phyloP scores from a whole-genome alignment of 2,329 filamentous ascomycete species.

The Verticillium nonalfalfae region DNA sequence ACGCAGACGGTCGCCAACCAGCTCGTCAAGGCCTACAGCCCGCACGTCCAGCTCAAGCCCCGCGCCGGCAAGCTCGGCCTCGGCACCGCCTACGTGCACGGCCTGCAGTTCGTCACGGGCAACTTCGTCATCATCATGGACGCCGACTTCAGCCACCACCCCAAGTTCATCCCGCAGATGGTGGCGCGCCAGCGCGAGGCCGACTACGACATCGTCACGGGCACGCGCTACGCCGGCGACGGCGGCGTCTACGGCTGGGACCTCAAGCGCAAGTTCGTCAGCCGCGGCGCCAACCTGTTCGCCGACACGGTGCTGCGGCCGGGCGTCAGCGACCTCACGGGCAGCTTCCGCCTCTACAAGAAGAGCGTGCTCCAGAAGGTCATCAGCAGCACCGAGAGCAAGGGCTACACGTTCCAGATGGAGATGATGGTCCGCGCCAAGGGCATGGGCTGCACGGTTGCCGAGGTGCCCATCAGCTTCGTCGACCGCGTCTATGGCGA shows the following conservation, averaged over 20 bases:
- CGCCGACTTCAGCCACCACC: slow-evolving; percentile 98
- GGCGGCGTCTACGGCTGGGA: slow-evolving; percentile 97
- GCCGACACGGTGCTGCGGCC: slow-evolving; percentile 91
- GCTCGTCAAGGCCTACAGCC: slow-evolving; percentile 77
- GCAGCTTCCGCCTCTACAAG: slow-evolving; percentile 93
- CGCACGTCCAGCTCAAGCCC: slow-evolving; percentile 76
- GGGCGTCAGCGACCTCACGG: slow-evolving; percentile 91
- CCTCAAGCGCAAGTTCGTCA: slow-evolving; percentile 80
- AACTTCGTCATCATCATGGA: slow-evolving; percentile 99
- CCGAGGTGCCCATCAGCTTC: slow-evolving; percentile 93
- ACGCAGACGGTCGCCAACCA: slow-evolving; percentile 88
- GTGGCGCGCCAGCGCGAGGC: slow-evolving; percentile 69
- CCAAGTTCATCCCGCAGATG: slow-evolving; percentile 97
- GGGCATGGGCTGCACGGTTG: slow-evolving; percentile 88
- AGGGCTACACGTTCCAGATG: slow-evolving; percentile 99
- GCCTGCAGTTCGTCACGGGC: slow-evolving; percentile 80
- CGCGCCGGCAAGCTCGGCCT: slow-evolving; percentile 95
- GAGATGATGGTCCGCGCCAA: slow-evolving; percentile 98
- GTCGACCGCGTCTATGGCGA: slow-evolving; percentile 94
- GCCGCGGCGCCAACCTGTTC: slow-evolving; percentile 86
- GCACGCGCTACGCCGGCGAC: slow-evolving; percentile 84
- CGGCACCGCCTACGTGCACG: slow-evolving; percentile 93
- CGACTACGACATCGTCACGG: slow-evolving; percentile 94
- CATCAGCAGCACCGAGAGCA: slow-evolving; percentile 84
- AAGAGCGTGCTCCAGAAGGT: slow-evolving; percentile 82